Base-by-base conservation (phyloP, 768 basidiomycete genomes). In the Xerocomus spinulosus region DNA sequence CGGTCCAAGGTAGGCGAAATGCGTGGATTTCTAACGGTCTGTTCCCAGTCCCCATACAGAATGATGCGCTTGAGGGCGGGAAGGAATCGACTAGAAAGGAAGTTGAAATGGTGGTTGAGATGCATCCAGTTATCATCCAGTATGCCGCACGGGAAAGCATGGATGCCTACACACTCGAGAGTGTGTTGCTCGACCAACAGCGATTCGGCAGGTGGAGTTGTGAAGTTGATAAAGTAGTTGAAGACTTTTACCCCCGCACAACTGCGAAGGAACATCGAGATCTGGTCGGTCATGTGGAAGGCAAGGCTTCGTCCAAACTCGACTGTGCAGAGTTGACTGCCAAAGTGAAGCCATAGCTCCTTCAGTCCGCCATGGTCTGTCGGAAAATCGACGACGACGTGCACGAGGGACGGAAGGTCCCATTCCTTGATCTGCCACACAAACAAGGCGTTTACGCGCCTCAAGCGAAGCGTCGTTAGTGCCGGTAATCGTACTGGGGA, bases 291-390 rank as follows among this genome's bases (percentile, higher is more conserved):
- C 46, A 78, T 60, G 36, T 74, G 66, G 61, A 85, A 85, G 33
- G 72, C 75, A 25, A 81, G 53, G 58, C 78, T 75, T 51, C 66
- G 73, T 28, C 83, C 82, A 46, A 85, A 73, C 56, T 85, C 83
- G 20, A 84, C 68, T 2, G 68, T 71, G 45, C 69, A 67, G 37
- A 85, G 71, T 49, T 77, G 79, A 38, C 53, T 48, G 21, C 81
- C 81, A 42, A 78, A 74, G 15, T 54, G 54, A 28, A 71, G 64
- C 81, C 80, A 82, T 18, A 84, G 48, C 24, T 62, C 59, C 32
- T 73, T 69, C 50, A 79, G 51, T 15, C 70, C 71, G 12, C 64
- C 61, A 25, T 68, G 61, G 15, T 56, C 58, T 15, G 62, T 54
- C 18, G 77, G 73, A 23, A 71, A 69, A 55, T 84, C 83, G 48